Conservation (phyloP, 2,329 filamentous ascomycete species). For the Aspergillus viridinutans region DNA sequence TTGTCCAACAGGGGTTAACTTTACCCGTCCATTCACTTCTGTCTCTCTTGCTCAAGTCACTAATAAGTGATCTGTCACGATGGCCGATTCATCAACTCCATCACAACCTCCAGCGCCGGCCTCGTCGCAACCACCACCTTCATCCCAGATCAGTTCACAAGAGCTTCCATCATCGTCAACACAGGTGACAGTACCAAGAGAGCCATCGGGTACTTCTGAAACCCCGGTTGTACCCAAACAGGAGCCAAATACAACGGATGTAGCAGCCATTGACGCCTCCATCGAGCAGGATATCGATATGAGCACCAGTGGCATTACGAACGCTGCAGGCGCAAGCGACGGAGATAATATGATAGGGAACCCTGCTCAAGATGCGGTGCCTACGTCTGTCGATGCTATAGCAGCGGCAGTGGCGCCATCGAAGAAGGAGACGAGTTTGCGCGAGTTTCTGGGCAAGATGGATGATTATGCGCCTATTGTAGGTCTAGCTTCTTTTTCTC, state of each 20-base stretch:
- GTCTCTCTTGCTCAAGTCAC: slow-evolving; percentile 17
- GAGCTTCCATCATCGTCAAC: slow-evolving; percentile 18
- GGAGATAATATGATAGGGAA: slow-evolving; percentile 16
- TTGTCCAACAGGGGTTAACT: slow-evolving; percentile 6
- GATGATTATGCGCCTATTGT: slow-evolving; percentile 98
- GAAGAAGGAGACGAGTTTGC: slow-evolving; percentile 86
- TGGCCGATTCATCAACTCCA: slow-evolving; percentile 33
- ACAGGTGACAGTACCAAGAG: slow-evolving; percentile 5
- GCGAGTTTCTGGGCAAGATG: slow-evolving; percentile 93
- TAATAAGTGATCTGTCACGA: slow-evolving; percentile 19
- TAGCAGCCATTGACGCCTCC: slow-evolving; percentile 27
- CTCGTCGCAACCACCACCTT: slow-evolving; percentile 17
- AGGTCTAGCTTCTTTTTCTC: slow-evolving; percentile 36
- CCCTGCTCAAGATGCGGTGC: slow-evolving; percentile 13
- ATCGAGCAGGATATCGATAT: slow-evolving; percentile 38
- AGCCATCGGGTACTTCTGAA: slow-evolving; percentile 14
- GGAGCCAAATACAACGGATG: slow-evolving; percentile 22
- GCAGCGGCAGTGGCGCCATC: slow-evolving; percentile 55
- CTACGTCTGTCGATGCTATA: slow-evolving; percentile 40
- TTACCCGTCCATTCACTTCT: slow-evolving; percentile 10
- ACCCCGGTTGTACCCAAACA: slow-evolving; percentile 17
- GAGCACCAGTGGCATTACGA: slow-evolving; percentile 19
- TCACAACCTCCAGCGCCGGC: slow-evolving; percentile 16
- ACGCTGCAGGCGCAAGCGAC: slow-evolving; percentile 15
- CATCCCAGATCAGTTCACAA: slow-evolving; percentile 22